phyloP scores from a whole-genome alignment of 768 basidiomycete species.

The Sarcodon aspratus region DNA sequence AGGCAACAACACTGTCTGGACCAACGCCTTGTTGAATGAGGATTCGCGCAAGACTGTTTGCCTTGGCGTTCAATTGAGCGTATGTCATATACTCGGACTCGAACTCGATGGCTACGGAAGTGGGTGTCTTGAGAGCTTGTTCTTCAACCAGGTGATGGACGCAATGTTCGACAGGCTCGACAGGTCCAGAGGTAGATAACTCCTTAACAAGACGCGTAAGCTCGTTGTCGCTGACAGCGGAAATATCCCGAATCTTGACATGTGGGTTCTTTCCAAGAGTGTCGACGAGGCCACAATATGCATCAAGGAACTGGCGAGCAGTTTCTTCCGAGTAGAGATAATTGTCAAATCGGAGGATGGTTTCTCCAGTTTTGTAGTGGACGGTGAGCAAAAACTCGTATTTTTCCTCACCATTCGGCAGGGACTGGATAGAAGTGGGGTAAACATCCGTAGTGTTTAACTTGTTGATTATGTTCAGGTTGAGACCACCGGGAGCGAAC shows the following conservation, averaged over 20 bases:
- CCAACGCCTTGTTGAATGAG: slow-evolving; percentile 15
- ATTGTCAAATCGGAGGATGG: slow-evolving; percentile 18
- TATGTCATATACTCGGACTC: slow-evolving; percentile 5
- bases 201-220: slow-evolving; percentile 13
- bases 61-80: slow-evolving; percentile 4
- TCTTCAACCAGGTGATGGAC: slow-evolving; percentile 7
- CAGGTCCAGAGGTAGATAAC: slow-evolving; percentile 11
- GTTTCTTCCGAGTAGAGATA: slow-evolving; percentile 16
- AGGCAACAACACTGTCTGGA: slow-evolving; percentile 14
- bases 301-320: slow-evolving; percentile 19
- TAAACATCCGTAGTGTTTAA: slow-evolving; percentile 4
- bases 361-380: slow-evolving; percentile 13
- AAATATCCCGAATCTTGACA: slow-evolving; percentile 7
- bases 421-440: slow-evolving; percentile 4
- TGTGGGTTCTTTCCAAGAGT: slow-evolving; percentile 8
- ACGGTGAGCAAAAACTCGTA: slow-evolving; percentile 14
- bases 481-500: slow-evolving; percentile 19
- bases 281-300: slow-evolving; percentile 17
- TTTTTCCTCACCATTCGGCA: slow-evolving; percentile 18
- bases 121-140: slow-evolving; percentile 11
- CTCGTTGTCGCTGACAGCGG: slow-evolving; percentile 6
- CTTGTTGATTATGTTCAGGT: slow-evolving; percentile 14
- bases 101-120: slow-evolving; percentile 14
- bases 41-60: slow-evolving; percentile 5
- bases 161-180: slow-evolving; percentile 5